These are phyloP conservation scores for Glaciozyma martinii DNA, from an alignment of 768 basidiomycete species.

Conservation along the genomic window DNA sequence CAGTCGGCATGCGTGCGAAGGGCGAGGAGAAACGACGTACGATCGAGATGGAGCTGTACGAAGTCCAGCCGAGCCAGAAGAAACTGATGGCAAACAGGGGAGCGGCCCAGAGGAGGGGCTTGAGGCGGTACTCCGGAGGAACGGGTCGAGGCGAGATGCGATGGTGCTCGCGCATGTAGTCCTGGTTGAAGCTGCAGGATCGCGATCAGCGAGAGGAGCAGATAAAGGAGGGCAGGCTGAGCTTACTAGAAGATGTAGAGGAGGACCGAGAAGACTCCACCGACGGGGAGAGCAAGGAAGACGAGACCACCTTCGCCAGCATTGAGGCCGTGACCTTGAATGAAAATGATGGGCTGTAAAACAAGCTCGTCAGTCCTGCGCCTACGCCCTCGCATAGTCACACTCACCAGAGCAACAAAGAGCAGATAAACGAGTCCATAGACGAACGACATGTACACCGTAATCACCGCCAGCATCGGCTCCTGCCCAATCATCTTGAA, in stretches of 20 bases:
- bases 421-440: conserved; percentile 14
- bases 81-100: background rate
- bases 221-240: background rate
- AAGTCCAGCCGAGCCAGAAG: conserved; percentile 33
- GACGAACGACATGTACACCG: conserved; percentile 19
- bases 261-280: conserved; percentile 20
- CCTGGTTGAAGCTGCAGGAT: conserved; percentile 26
- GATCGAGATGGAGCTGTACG: conserved; percentile 11
- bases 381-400: too few species aligned
- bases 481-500: conserved; percentile 35
- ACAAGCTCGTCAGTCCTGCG: conserved; percentile 9
- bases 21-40: background rate
- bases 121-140: conserved; percentile 35
- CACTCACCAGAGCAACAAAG: background rate
- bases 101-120: conserved; percentile 14
- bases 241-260: conserved; percentile 28
- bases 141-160: conserved; percentile 17
- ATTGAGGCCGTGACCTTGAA: conserved; percentile 36
- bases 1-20: too few species aligned
- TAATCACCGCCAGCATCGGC: conserved; percentile 36
- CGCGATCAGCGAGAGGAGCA: background rate
- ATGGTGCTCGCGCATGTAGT: conserved; percentile 1
- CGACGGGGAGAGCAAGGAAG: conserved; percentile 37
- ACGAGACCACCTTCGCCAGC: conserved; percentile 34
- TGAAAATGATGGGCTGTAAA: conserved; percentile 36